Base-by-base conservation (phyloP, 768 basidiomycete genomes). In the Porpolomopsis calyptriformis region DNA sequence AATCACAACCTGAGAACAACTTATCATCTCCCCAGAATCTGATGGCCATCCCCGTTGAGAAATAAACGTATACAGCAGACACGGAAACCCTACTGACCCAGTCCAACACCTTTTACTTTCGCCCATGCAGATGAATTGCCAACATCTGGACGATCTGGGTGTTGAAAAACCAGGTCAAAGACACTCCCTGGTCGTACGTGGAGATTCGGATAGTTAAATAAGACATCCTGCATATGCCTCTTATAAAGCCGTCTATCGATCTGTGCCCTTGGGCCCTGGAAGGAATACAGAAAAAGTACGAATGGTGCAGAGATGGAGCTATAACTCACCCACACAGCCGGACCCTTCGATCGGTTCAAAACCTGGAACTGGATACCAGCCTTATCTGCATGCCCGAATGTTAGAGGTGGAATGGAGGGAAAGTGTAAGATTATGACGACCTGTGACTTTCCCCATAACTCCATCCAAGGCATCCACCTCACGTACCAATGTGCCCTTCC, bases 391-490 rank as follows among this genome's bases (percentile, higher is more conserved):
- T 24, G 37, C 27, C 29, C 9, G 14, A 25, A 18, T 14, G 27
- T 51, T 5, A 41, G 36, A 14, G 20, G 16, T 16, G 19, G 9
- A 1, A 20, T 26, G 39, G 16, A 22, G 22, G 36, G 16, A 18
- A 10, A 12, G 11, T 12, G 16, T 43, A 35, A n/a, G 9, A 7
- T 22, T n/a, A 23, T 14, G 60, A 75, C 42, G 50, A 85, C 90
- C 89, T 51, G 85, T 75, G n/a, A 90, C 76, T 36, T 68, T 69
- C 1, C 85, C 91, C 70, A 89, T 90, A 8, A 92, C 57, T 2
- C 91, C 91, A 53, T 90, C 91, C 47, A 94, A 64, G 23, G 91
- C 91, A 57, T 94, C 91, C 4, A 94, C 79, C 60, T 94, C 91
- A 35, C 84, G 70, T n/a, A 93, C 87, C 24, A 94, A 68, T 0